Percentiles rank a stretch among this genome's conserved stretches.
Evolutionary conservation across 768 basidiomycete genomes (phyloP).

Genomic region (Rhodosporidiobolus sp.): DNA sequence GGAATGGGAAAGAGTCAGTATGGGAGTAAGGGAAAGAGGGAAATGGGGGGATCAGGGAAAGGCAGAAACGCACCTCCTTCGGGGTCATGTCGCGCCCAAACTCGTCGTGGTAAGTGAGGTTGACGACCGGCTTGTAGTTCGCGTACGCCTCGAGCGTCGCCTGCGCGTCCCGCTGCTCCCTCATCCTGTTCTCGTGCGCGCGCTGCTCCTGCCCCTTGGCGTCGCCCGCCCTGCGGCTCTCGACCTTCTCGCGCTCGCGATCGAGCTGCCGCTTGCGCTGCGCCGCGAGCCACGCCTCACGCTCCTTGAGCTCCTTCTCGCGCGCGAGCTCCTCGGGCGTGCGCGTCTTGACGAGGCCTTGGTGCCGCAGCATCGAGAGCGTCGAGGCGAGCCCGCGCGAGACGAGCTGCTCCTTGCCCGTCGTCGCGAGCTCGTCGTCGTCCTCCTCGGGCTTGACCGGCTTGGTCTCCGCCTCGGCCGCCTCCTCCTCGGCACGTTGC

Average conservation of each 20-base stretch:
- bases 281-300: conserved; percentile 86
- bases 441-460: conserved; percentile 47
- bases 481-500: background rate
- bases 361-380: conserved; percentile 79
- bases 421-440: conserved; percentile 55
- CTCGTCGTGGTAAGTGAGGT: conserved; percentile 95
- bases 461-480: conserved; percentile 50
- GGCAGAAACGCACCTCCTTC: conserved; percentile 64
- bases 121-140: conserved; percentile 93
- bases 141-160: conserved; percentile 77
- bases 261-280: conserved; percentile 70
- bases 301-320: conserved; percentile 75
- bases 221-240: conserved; percentile 61
- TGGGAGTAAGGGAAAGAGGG: too few relatives aligned
- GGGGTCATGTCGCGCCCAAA: conserved; percentile 80
- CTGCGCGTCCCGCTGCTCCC: conserved; percentile 87
- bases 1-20: background rate
- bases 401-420: conserved; percentile 73
- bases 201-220: conserved; percentile 89
- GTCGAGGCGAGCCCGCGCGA: conserved; percentile 82
- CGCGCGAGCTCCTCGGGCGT: conserved; percentile 66
- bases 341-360: conserved; percentile 75
- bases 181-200: conserved; percentile 86
- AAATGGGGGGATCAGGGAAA: background rate
- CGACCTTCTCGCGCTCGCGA: conserved; percentile 73